phyloP scores from a whole-genome alignment of 202 grass and related monocot genomes.

The Musa balbisiana region DNA sequence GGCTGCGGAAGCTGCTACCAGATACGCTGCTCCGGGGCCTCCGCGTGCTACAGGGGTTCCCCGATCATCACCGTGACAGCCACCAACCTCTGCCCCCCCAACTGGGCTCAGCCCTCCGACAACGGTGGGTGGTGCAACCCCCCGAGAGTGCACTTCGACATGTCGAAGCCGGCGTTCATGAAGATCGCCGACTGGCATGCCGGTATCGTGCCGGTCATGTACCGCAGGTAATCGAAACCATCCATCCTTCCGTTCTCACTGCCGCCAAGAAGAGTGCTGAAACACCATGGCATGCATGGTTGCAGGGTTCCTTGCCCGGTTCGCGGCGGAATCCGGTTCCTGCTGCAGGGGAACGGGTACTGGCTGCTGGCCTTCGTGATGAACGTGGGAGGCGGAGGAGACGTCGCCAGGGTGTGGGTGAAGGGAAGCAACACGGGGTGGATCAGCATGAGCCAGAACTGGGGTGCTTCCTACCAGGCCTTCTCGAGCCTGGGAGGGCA shows the following conservation, averaged over 20 bases:
- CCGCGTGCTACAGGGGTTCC: constrained; percentile 20
- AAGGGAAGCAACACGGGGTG: constrained; percentile 24
- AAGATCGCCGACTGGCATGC: constrained; percentile 52
- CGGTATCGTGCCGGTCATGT: constrained; percentile 82
- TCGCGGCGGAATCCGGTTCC: constrained; percentile 37
- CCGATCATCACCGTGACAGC: constrained; percentile 22
- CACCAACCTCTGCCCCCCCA: constrained; percentile 44
- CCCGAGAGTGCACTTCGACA: constrained; percentile 43
- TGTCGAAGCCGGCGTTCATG: constrained; percentile 72
- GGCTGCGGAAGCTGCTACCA: constrained; percentile 29
- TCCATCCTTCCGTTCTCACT: constrained; percentile 17
- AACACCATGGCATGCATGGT: not conserved
- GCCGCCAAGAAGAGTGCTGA: constrained; percentile 23
- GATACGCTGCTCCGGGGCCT: constrained; percentile 27
- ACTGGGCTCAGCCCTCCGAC: constrained; percentile 29
- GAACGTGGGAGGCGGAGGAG: constrained; percentile 64
- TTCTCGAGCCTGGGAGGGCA: not conserved
- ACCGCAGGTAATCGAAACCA: constrained; percentile 35
- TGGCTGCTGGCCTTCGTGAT: constrained; percentile 65
- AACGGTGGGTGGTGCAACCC: constrained; percentile 46
- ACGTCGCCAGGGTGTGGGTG: constrained; percentile 48
- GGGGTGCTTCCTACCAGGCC: not conserved
- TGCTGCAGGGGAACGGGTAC: constrained; percentile 52
- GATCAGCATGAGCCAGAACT: constrained; percentile 4
- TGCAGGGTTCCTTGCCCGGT: constrained; percentile 48